Percentiles rank a stretch among this genome's conserved stretches.
These are phyloP conservation scores for Ustulina deusta DNA, from an alignment of 2,329 filamentous ascomycete genomes.

Conservation along the genomic window DNA sequence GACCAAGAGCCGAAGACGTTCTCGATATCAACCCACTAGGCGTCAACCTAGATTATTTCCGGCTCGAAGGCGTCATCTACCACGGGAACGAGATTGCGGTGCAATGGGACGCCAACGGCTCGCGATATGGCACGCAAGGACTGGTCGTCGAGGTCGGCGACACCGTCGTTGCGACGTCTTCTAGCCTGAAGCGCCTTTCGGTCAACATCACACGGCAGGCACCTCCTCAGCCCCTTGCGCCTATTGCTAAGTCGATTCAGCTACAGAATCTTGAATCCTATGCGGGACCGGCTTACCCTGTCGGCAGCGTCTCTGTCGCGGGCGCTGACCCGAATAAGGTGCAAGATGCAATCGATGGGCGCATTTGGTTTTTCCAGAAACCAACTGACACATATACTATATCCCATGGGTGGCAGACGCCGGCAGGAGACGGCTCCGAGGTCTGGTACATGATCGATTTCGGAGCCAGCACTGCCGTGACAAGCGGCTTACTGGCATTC, in stretches of 20 bases:
- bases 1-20: constrained; percentile 30
- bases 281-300: constrained; percentile 22
- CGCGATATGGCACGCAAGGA: constrained; percentile 24
- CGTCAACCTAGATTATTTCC: constrained; percentile 27
- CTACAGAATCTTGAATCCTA: constrained; percentile 22
- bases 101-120: constrained; percentile 32
- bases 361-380: constrained; percentile 34
- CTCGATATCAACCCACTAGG: constrained; percentile 29
- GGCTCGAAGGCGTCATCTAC: constrained; percentile 31
- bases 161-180: neutral
- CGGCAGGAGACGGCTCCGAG: constrained; percentile 22
- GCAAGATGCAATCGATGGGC: constrained; percentile 37
- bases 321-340: constrained; percentile 27
- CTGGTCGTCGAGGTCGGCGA: constrained; percentile 25
- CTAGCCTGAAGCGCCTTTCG: constrained; percentile 17
- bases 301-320: constrained; percentile 29
- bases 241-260: constrained; percentile 31
- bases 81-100: constrained; percentile 33
- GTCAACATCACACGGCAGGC: constrained; percentile 7
- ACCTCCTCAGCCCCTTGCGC: constrained; percentile 18
- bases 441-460: constrained; percentile 37
- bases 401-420: constrained; percentile 35
- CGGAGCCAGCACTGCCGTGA: constrained; percentile 17
- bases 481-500: constrained; percentile 27
- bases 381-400: constrained; percentile 32